Conservation (phyloP, 2,329 filamentous ascomycete genomes). For the Curvularia hawaiiensis region DNA sequence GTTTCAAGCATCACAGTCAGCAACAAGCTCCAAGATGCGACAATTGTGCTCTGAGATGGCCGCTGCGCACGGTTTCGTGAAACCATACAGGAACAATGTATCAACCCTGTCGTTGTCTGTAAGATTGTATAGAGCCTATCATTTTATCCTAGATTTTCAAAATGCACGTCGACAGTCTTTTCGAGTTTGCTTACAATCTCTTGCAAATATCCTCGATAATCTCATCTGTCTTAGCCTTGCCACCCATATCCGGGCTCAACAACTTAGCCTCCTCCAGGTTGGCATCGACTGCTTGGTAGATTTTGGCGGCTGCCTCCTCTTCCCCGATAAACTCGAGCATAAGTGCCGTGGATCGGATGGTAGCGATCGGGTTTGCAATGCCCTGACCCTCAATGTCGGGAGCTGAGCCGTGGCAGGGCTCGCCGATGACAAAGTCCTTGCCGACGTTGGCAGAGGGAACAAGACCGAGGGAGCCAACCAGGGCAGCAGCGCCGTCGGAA, state of each 20-base stretch:
- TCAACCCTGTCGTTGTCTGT: background rate
- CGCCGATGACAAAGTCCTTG: constrained; percentile 91
- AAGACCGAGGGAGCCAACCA: constrained; percentile 89
- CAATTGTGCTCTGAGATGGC: too few relatives aligned
- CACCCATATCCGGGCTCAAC: constrained; percentile 88
- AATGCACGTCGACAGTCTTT: background rate
- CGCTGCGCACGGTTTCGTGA: background rate
- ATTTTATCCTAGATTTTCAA: background rate
- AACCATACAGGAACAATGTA: background rate
- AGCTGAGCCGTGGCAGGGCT: constrained; percentile 95
- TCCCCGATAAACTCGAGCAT: constrained; percentile 97
- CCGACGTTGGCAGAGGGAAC: constrained; percentile 96
- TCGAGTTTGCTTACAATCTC: constrained; percentile 64
- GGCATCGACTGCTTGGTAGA: constrained; percentile 90
- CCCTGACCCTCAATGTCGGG: constrained; percentile 93
- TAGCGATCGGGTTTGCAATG: constrained; percentile 96
- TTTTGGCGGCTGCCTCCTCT: constrained; percentile 82
- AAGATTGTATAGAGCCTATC: background rate
- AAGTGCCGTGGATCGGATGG: constrained; percentile 83
- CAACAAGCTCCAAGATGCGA: background rate
- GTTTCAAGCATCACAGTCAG: background rate
- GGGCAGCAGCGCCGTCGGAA: constrained; percentile 90
- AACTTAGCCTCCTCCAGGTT: constrained; percentile 84
- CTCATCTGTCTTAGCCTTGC: constrained; percentile 81
- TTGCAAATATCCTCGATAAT: constrained; percentile 86